Evolutionary conservation across 164 flowering plant genomes (phyloP), one percentile per base, ranked within the genome.

Genomic region (Dillenia turbinata): DNA sequence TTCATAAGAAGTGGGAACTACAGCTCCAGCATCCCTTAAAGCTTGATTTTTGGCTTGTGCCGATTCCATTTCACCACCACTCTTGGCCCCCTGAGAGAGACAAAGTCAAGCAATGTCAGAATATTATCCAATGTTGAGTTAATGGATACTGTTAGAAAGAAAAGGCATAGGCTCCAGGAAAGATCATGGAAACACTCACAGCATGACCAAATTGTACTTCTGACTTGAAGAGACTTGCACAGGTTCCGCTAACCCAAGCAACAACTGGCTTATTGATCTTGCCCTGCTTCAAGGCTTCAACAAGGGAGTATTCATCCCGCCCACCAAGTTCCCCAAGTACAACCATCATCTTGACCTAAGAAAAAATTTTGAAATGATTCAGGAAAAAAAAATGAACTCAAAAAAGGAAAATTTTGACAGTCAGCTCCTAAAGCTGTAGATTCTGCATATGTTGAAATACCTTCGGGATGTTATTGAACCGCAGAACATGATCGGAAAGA

Each of bases 161-260:
- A 47, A 19, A 57, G 49, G n/a, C 22, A 26, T 16, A 2, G 14
- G 33, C n/a, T 0, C 6, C 6, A 24, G 26, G 57, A 9, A 53
- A 46, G 14, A 50, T 26, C 13, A 19, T 49, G 57, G 44, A 49
- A 47, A 44, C 52, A 79, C 99, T 90, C 69, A 95, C 99, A 70
- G 97, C 99, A 71, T 92, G 97, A 48, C 99, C 99, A 75, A 95
- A 92, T 68, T 95, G 99, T 48, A 95, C 99, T 87, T 95, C 99
- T 53, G 97, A 95, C 67, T 95, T 92, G 81, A 94, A 94, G 60
- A 94, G 96, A 15, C 83, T 75, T 47, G 99, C 99, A 78, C 99
- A 94, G 33, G 99, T 94, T 70, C 99, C 99, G 65, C 99, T 94
- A 71, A 95, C 97, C 99, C 97, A 95, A 49, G 97, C 97, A 74